Evolutionary conservation across 306 rosid genomes (phyloP), one percentile per base, ranked within the genome.

Genomic region (Malus sieversii): DNA sequence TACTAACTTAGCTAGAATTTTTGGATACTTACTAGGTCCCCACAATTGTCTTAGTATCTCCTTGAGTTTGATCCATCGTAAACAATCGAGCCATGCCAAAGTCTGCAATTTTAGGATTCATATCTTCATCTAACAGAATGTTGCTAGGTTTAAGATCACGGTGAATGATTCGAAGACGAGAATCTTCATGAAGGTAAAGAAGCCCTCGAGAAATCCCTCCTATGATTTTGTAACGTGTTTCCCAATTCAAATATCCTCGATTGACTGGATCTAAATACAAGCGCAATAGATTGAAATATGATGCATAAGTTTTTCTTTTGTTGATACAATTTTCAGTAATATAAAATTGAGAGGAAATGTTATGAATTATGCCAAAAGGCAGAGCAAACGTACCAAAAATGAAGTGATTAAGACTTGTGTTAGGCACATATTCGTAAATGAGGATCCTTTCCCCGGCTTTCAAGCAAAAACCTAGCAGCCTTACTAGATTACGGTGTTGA

Each of bases 401-500:
- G 66, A 55, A 72, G 66, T 72, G 52, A 57, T 72, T 8, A 4
- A 72, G 66, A 57, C 76, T 72, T n/a, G 23, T 22, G 12, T 72
- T 72, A 57, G 66, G 52, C 3, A 55, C 27, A 9, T 33, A 72
- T 22, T 72, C 76, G 35, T 55, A 72, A 58, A 72, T 38, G 53
- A 72, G 66, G 15, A 72, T 45, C 9, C 66, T 72, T 72, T 72
- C 66, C 4, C 23, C 66, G 7, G 33, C 32, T 72, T 55, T 70
- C 70, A 79, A 84, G 70, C 86, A 74, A 70, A 86, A 90, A 19
- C 96, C 92, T 22, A 82, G 70, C 2, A 90, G 85, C 44, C 57
- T 75, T 8, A 88, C 90, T 13, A 90, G 55, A 75, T 90, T 90
- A 6, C 83, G 75, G 59, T 86, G 93, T 4, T 83, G 81, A 44